A percentile compares a stretch with the other conserved stretches of the same genome.
These are phyloP conservation scores for Yueomyces sp. DNA, from an alignment of 805 yeast species.

Conservation along the genomic window DNA sequence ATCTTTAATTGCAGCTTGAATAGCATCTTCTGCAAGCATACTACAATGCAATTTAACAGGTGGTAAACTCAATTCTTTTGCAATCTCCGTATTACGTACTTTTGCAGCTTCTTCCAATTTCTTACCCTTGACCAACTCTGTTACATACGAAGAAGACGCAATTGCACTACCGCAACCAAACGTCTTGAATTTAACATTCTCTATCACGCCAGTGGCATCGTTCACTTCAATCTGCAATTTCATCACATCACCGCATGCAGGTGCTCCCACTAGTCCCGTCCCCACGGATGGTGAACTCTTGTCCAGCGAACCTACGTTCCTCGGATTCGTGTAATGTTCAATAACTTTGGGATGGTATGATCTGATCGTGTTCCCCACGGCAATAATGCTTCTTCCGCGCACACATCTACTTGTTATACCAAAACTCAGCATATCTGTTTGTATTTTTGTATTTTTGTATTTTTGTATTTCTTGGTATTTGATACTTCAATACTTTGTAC, in stretches of 20 bases:
- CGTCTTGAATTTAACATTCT: slow-evolving; percentile 94
- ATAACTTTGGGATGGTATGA: slow-evolving; percentile 80
- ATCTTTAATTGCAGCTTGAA: slow-evolving; percentile 92
- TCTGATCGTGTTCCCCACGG: neutral
- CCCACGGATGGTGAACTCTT: slow-evolving; percentile 70
- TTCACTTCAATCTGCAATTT: slow-evolving; percentile 88
- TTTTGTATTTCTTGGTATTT: neutral
- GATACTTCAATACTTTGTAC: neutral
- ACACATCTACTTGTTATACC: neutral
- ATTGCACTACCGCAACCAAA: slow-evolving; percentile 99
- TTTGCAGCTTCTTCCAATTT: slow-evolving; percentile 84
- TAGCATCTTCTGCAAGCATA: slow-evolving; percentile 98
- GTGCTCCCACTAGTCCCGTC: slow-evolving; percentile 96
- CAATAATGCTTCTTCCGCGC: neutral
- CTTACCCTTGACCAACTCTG: slow-evolving; percentile 92
- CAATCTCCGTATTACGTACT: slow-evolving; percentile 88
- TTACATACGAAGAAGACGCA: slow-evolving; percentile 89
- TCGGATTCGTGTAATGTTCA: slow-evolving; percentile 92
- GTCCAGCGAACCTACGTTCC: slow-evolving; percentile 90
- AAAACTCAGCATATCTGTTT: neutral
- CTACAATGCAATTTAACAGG: slow-evolving; percentile 97
- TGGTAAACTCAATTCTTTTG: slow-evolving; percentile 86
- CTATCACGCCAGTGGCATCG: slow-evolving; percentile 79
- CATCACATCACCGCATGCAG: slow-evolving; percentile 99
- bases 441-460: neutral